Evolutionary conservation across 2,329 filamentous ascomycete genomes (phyloP), one percentile per base, ranked within the genome.

Genomic region (Hortaea sp.): DNA sequence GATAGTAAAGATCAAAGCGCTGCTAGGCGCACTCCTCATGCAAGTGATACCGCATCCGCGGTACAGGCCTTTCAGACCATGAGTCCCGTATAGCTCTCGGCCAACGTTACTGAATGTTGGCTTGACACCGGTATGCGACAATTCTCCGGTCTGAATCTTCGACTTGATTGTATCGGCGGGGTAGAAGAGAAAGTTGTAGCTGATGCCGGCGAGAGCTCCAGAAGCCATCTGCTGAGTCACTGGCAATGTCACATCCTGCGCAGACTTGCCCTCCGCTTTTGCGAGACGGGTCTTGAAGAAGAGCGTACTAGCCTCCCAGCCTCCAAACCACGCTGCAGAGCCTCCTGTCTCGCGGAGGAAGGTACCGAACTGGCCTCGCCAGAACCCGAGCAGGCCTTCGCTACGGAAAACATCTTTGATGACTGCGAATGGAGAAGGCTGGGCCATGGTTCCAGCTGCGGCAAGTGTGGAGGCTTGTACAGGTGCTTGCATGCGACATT

Each of bases 161-260:
- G 86, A 94, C 70, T 98, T 98, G 71, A 98, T 84, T 0, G 92
- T 98, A 64, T 98, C 92, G 42, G 92, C 92, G 0, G 92, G 92
- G 64, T 92, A 98, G 73, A 97, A 95, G 20, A 94, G 70, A 63
- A 97, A 97, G 65, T 98, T 98, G 70, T 98, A 98, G 32, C 81
- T 82, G 70, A 95, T 85, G 44, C 92, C 92, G 3, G 90, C 92
- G 6, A 82, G 79, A 2, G 90, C 90, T 38, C 90, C 90, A 1
- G 89, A 86, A 13, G 87, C 63, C 61, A 94, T 87, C 65, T 94
- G 88, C 67, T 95, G 88, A 75, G 85, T 85, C 5, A 95, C 66
- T 5, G 87, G 84, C 7, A 95, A 69, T 38, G 46, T 34, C n/a
- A 48, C 28, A 12, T 48, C 48, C 27, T 11, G 27, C 6, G 38